Evolutionary conservation across 1,284 basidiomycete genomes (phyloP), one percentile per base, ranked within the genome.

Genomic region (Puccinia sorghi): DNA sequence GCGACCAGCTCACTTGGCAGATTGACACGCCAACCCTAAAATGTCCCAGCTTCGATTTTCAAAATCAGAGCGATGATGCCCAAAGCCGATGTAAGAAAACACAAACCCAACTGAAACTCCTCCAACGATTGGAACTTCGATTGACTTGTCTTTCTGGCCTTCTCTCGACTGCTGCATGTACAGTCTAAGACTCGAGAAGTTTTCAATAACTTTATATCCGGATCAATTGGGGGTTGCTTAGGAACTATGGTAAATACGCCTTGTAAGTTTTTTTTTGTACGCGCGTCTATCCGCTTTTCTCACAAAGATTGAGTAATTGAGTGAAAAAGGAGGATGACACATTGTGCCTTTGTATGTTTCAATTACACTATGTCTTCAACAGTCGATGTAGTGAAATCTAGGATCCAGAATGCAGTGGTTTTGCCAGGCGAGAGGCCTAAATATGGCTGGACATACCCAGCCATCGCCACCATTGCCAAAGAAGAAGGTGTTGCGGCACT

Each of bases 131-230:
- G 13, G 0, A 12, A 46, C 20, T 25, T 74, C 63, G 39, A 77
- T 61, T 61, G 17, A 61, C 37, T 64, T 39, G 59, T 71, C 37
- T 54, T 22, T 46, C 32, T 37, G n/a, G 39, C 27, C 48, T 54
- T 3, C 43, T 61, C 25, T 46, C 50, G 73, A 81, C 43, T 69
- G 43, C 69, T 22, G 25, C 25, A 57, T 43, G 20, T 13, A 9
- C 20, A 13, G 90, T 89, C 88, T 54, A 89, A 89, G 82, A 87
- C 90, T 84, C 88, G 86, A 8, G 88, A 92, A 82, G 87, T 99
- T 41, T 82, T 91, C 80, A 98, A 98, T 87, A 97, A 98, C 85
- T 93, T 99, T 82, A 86, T 93, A 74, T 93, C 94, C 25, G 96
- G 96, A 80, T 86, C 91, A 22, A 85, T 97, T 80, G 97, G 96